Conservation (phyloP, 2,329 filamentous ascomycete genomes). For the Xylaria digitata region DNA sequence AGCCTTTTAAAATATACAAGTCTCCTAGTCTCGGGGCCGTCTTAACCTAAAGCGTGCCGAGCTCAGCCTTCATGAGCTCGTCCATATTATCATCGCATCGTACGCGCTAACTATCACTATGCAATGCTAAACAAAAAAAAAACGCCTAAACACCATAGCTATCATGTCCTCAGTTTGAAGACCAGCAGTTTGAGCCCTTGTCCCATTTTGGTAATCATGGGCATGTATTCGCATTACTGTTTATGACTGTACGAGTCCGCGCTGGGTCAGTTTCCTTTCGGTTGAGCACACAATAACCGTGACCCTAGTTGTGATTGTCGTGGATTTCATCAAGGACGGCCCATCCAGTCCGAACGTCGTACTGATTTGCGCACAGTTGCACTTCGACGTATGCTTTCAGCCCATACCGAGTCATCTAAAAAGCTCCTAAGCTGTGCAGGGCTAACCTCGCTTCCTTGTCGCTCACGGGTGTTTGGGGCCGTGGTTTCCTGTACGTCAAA, state of each 20-base stretch:
- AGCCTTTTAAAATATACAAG: constrained; percentile 14
- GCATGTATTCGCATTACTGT: neutral
- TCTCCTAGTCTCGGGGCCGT: neutral
- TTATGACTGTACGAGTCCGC: neutral
- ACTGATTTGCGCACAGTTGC: constrained; percentile 71
- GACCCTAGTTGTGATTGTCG: neutral
- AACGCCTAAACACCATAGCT: constrained; percentile 22
- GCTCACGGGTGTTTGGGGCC: constrained; percentile 58
- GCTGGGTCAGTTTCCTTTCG: neutral
- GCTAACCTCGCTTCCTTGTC: constrained; percentile 76
- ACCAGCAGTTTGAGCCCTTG: neutral
- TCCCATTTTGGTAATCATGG: neutral
- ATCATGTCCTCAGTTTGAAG: neutral
- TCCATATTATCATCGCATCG: constrained; percentile 9
- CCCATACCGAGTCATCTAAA: constrained; percentile 90
- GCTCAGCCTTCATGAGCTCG: neutral
- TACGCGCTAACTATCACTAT: neutral
- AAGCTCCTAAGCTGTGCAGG: constrained; percentile 84
- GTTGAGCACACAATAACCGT: neutral
- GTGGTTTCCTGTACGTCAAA: constrained; percentile 65
- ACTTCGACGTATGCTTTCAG: constrained; percentile 89
- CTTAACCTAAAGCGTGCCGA: neutral
- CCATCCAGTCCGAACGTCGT: constrained; percentile 49
- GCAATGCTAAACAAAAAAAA: constrained; percentile 8
- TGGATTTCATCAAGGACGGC: constrained; percentile 35